phyloP scores from a whole-genome alignment of 2,329 filamentous ascomycete genomes.

The Lachnellula subtilissima region DNA sequence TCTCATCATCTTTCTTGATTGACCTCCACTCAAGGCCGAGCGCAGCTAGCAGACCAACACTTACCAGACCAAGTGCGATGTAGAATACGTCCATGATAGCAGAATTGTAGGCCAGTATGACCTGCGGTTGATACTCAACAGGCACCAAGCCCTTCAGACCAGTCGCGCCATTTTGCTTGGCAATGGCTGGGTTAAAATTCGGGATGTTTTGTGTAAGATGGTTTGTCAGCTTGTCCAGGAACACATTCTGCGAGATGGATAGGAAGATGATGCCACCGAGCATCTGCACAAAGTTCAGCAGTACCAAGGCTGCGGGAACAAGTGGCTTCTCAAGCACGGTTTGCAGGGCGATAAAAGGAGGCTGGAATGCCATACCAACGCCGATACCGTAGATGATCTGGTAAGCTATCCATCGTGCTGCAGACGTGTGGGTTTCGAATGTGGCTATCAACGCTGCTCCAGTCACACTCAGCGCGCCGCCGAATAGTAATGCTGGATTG shows the following conservation, averaged over 20 bases:
- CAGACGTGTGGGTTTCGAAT: not conserved
- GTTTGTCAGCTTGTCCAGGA: not conserved
- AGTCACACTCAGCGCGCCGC: not conserved
- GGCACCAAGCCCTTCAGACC: not conserved
- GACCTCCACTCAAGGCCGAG: too few relatives aligned
- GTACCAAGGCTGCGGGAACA: not conserved
- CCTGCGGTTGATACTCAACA: not conserved
- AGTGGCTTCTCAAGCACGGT: not conserved
- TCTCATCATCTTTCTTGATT: too few relatives aligned
- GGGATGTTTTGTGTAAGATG: not conserved
- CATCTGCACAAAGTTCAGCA: not conserved
- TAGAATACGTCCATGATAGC: not conserved
- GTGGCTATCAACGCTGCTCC: not conserved
- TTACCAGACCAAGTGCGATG: not conserved
- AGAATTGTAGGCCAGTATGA: not conserved
- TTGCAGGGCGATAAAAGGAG: not conserved
- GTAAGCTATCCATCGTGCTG: not conserved
- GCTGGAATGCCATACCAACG: not conserved
- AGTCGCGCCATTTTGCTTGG: not conserved
- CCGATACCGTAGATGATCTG: not conserved
- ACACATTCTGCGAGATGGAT: conserved; percentile 1
- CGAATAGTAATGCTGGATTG: not conserved
- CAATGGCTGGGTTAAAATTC: not conserved
- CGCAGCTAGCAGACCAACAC: too few relatives aligned
- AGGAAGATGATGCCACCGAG: conserved; percentile 1